These are phyloP conservation scores for Chlorella sp. DNA, from an alignment of 139 green algal species.

Conservation along the genomic window DNA sequence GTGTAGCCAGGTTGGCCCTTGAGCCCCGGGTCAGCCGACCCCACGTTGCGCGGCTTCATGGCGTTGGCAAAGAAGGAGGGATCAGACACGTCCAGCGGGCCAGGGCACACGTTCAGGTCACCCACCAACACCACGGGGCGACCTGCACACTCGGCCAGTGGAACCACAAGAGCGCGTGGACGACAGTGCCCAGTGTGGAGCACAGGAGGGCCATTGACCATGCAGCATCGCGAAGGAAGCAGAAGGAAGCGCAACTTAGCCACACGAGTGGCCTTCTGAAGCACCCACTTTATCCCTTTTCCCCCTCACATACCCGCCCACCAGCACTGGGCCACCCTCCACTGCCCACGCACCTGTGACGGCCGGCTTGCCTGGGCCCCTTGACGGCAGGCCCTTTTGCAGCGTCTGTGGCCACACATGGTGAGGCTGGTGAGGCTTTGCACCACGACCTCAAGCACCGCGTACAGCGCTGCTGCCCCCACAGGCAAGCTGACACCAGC, in stretches of 20 bases:
- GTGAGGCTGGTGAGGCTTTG: too few species aligned
- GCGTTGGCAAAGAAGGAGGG: slow-evolving; percentile 8
- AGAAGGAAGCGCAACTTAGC: background rate
- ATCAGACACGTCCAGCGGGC: slow-evolving; percentile 2
- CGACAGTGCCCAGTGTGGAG: background rate
- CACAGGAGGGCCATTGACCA: background rate
- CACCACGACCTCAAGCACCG: background rate
- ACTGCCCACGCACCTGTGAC: too few species aligned
- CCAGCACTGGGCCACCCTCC: background rate
- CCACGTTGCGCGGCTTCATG: slow-evolving; percentile 5
- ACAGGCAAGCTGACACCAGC: background rate
- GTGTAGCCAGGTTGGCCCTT: background rate
- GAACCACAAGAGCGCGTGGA: background rate
- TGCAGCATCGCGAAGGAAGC: too few species aligned
- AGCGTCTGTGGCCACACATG: too few species aligned
- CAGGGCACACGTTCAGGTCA: slow-evolving; percentile 9
- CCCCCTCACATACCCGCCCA: background rate
- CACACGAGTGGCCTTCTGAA: background rate
- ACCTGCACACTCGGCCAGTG: background rate
- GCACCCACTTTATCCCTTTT: background rate
- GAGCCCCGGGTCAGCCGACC: background rate
- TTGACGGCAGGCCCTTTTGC: too few species aligned
- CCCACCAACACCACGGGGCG: slow-evolving; percentile 1
- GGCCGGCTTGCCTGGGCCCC: too few species aligned
- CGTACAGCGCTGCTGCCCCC: background rate